Evolutionary conservation across 441 rosid genomes (phyloP), one percentile per base, ranked within the genome.

Genomic region (Erodium chrysanthum): DNA sequence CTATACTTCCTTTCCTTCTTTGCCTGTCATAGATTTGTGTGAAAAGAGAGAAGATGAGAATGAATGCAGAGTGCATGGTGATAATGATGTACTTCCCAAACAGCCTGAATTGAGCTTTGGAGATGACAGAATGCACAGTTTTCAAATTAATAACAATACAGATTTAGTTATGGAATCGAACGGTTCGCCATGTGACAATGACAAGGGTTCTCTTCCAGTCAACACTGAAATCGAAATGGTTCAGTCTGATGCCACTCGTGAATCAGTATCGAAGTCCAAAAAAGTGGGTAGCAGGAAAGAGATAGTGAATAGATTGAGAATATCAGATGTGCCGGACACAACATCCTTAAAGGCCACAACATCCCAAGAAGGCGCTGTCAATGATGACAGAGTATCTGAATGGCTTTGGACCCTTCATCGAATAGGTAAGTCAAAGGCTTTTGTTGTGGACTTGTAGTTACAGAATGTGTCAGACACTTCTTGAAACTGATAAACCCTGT

Each of bases 361-460:
- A 42, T 76, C 85, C 56, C 74, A 56, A 25, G 83, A 75, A 70
- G 85, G 76, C 72, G 71, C 76, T 60, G 82, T 76, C 62, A 77
- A 73, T 58, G 87, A 84, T 65, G 88, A 84, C 65, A 81, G 84
- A 74, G 85, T 84, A 54, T 84, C 96, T 76, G 96, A 92, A 76
- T 92, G 98, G 96, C 96, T 85, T 74, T 90, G 96, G 98, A 92
- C 93, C 63, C 73, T 90, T 84, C 96, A 92, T 74, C 84, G 85
- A 46, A 90, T 92, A 77, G 98, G 96, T 92, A 84, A 69, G 44
- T 75, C 22, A 54, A 42, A 9, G 33, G 9, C 64, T 50, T 71
- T 66, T 25, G 29, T 25, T 25, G 29, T 25, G 3, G 3, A 66
- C 12, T 56, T 29, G 1, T 61, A 23, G 25, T 73, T 56, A 58